phyloP scores from a whole-genome alignment of 139 green algal genomes.

The Coelastrella sp. region DNA sequence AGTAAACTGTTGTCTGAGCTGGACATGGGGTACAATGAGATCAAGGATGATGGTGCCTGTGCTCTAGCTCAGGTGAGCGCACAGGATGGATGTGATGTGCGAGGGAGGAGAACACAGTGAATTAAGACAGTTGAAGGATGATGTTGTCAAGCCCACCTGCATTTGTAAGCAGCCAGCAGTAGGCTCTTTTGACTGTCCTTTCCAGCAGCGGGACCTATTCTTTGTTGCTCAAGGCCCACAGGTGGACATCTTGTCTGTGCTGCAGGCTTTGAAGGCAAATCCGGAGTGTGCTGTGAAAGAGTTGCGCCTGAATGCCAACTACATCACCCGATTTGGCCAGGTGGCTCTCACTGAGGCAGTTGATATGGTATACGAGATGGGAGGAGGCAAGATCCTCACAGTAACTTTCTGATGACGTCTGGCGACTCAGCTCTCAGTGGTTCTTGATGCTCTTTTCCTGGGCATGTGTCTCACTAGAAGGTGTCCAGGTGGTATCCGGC shows the following conservation, averaged over 20 bases:
- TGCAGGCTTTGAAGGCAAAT: slow-evolving; percentile 91
- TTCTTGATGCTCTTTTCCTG: no score
- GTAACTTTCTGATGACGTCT: slow-evolving; percentile 77
- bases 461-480: no score
- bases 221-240: no score
- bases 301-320: slow-evolving; percentile 94
- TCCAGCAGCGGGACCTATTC: no score
- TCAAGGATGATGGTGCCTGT: slow-evolving; percentile 98
- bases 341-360: slow-evolving; percentile 94
- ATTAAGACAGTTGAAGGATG: not conserved
- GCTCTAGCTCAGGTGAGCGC: slow-evolving; percentile 86
- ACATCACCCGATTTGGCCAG: slow-evolving; percentile 95
- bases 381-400: slow-evolving; percentile 73
- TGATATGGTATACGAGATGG: slow-evolving; percentile 97
- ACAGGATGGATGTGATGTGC: not conserved
- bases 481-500: no score
- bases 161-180: no score
- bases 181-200: no score
- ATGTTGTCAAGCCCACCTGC: no score
- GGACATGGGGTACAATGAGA: slow-evolving; percentile 99
- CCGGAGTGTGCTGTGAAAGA: slow-evolving; percentile 80
- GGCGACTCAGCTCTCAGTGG: no score
- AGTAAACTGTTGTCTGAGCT: slow-evolving; percentile 88
- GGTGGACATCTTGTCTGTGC: not conserved
- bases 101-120: not conserved